These are phyloP conservation scores for Crithidia sp. DNA, from an alignment of 208 protist species.

Conservation along the genomic window DNA sequence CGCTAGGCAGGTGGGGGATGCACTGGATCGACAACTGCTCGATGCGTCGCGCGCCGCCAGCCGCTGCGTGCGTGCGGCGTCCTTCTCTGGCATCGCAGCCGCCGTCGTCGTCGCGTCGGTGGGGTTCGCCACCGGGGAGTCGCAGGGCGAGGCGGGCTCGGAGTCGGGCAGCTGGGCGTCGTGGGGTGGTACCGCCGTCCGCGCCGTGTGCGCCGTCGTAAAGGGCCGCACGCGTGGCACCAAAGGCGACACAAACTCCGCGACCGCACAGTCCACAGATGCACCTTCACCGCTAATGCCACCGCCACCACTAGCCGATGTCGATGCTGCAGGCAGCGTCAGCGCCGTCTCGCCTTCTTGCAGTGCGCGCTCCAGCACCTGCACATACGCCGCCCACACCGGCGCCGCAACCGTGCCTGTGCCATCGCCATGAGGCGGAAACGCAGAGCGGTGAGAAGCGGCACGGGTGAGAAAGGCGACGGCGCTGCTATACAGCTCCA, in stretches of 20 bases:
- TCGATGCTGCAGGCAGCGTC: background rate
- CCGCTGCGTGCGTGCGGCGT: background rate
- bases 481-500: conserved; percentile 16
- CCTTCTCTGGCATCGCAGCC: background rate
- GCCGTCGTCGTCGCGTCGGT: background rate
- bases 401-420: background rate
- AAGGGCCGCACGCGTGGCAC: background rate
- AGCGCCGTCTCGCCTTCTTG: conserved; percentile 27
- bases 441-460: background rate
- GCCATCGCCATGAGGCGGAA: background rate
- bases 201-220: background rate
- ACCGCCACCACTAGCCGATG: background rate
- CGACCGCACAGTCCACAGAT: background rate
- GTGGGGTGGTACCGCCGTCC: background rate
- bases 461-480: conserved; percentile 8
- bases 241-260: background rate
- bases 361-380: conserved; percentile 20
- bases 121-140: conserved; percentile 13
- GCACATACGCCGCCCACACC: conserved; percentile 12
- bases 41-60: background rate
- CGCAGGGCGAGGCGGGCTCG: conserved; percentile 5
- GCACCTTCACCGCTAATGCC: background rate
- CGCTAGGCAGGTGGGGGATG: background rate
- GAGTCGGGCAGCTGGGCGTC: conserved; percentile 1
- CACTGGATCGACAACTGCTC: conserved; percentile 7